phyloP scores from a whole-genome alignment of 2,329 filamentous ascomycete species.

The Aspergillus sp. region DNA sequence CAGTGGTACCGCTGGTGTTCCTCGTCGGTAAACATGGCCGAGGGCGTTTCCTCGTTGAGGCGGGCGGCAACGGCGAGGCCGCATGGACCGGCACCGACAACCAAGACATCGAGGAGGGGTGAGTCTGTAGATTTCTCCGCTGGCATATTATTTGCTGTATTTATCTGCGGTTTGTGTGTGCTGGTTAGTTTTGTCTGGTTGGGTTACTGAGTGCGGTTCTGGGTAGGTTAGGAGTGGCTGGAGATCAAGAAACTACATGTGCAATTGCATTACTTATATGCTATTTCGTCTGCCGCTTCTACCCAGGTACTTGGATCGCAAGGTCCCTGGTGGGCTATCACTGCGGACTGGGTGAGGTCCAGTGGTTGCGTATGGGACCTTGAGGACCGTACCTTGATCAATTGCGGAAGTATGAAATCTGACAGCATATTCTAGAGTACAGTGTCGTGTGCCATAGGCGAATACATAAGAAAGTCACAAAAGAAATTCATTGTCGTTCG shows the following conservation, averaged over 20 bases:
- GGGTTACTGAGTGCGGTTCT: no score
- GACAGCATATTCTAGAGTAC: not conserved
- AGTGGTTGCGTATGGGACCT: constrained; percentile 17
- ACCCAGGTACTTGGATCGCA: constrained; percentile 28
- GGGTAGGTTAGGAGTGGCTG: no score
- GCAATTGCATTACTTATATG: not conserved
- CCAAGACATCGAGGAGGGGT: constrained; percentile 52
- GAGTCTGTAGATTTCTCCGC: not conserved
- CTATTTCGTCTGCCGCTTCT: constrained; percentile 1
- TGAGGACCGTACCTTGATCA: constrained; percentile 7
- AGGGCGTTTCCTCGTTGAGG: constrained; percentile 63
- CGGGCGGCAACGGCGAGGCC: constrained; percentile 66
- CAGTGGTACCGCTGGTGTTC: constrained; percentile 76
- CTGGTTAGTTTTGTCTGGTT: no score
- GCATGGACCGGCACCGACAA: constrained; percentile 66
- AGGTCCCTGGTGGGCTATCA: constrained; percentile 18
- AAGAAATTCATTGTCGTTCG: constrained; percentile 12
- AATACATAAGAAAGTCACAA: constrained; percentile 8
- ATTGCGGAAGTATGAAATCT: not conserved
- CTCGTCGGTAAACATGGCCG: constrained; percentile 73
- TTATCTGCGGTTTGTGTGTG: no score
- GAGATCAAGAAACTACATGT: not conserved
- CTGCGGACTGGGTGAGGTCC: not conserved
- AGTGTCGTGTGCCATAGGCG: constrained; percentile 7
- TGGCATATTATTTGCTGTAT: no score